Base-by-base conservation (phyloP, 23 red algal species). In the Cyanidioschyzon merolae region DNA sequence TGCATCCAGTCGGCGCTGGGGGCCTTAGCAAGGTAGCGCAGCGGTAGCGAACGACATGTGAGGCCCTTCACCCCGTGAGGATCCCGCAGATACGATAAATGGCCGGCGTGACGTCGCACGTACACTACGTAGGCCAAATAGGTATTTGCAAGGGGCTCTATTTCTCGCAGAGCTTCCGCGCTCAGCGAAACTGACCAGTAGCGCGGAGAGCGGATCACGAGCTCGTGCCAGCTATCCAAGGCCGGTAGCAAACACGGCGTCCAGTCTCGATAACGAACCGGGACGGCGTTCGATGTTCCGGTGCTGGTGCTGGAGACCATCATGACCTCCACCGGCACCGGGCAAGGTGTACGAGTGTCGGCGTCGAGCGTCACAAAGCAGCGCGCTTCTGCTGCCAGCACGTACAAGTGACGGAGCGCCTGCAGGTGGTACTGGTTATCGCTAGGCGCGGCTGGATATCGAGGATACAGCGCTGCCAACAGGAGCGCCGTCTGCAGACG, bases 351-450 rank as follows among this genome's bases (percentile, higher is more conserved):
- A 1, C 83, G 80, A 32, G 87, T 91, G 41, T 92, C 88, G 26
- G 91, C 84, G 51, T 98, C 94, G 34, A 75, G 75, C 39, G 88
- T 79, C 83, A 89, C 88, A 18, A 98, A 50, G 58, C 83, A 87
- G 2, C 94, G 76, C 34, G 87, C 79, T 37, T 92, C 89, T 15
- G 76, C 75, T 12, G 94, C 94, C 30, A 98, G 67, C 67, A 90
- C 88, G 80, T 98, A 98, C 51, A 90, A 76, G 58, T 98, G 94
- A 68, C 94, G 75, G 38, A 91, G 75, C 45, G 94, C 94, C 80
- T 98, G 94, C 38, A 98, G 79, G 58, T 98, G 94, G 75, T 84
- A 89, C 54, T 80, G 85, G 84, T 98, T 98, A 74, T 98, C 94
- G 17, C 76, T 59, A 24, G 85, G 81, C 68, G 58, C 77, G 7